A percentile compares a stretch with the other conserved stretches of the same genome.
These are phyloP conservation scores for Fusarium stilboides DNA, from an alignment of 2,329 filamentous ascomycete species.

Conservation along the genomic window DNA sequence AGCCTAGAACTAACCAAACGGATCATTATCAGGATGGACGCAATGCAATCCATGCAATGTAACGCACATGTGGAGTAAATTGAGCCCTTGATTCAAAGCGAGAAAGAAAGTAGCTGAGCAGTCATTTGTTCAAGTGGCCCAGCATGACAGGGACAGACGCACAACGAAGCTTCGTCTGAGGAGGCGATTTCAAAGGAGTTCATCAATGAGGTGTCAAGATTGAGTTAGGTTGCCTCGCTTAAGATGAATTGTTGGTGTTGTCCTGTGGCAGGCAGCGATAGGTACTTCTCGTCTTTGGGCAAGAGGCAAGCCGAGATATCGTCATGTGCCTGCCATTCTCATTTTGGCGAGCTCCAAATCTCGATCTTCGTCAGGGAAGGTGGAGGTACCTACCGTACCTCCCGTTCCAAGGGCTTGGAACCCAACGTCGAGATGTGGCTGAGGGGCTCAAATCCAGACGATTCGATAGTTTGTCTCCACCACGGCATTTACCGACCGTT, in stretches of 20 bases:
- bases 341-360: constrained; percentile 27
- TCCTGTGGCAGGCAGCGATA: background rate
- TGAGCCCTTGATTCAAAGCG: constrained; percentile 17
- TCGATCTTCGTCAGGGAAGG: constrained; percentile 40
- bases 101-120: constrained; percentile 21
- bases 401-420: constrained; percentile 39
- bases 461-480: constrained; percentile 25
- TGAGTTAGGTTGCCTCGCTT: constrained; percentile 3
- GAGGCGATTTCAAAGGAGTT: constrained; percentile 5
- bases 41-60: constrained; percentile 25
- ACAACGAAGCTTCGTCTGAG: background rate
- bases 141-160: constrained; percentile 9
- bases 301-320: background rate
- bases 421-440: constrained; percentile 36
- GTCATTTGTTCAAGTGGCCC: constrained; percentile 9
- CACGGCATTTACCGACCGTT: constrained; percentile 45
- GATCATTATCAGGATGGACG: constrained; percentile 10
- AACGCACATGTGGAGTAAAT: constrained; percentile 22
- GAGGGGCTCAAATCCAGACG: constrained; percentile 42
- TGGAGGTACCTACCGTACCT: background rate
- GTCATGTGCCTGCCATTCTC: constrained; percentile 34
- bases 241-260: background rate
- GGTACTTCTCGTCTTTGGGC: background rate
- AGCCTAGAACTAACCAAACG: constrained; percentile 37
- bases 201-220: constrained; percentile 15